Base-by-base conservation (phyloP, 805 yeast species). In the Saccharomyces mikatae region DNA sequence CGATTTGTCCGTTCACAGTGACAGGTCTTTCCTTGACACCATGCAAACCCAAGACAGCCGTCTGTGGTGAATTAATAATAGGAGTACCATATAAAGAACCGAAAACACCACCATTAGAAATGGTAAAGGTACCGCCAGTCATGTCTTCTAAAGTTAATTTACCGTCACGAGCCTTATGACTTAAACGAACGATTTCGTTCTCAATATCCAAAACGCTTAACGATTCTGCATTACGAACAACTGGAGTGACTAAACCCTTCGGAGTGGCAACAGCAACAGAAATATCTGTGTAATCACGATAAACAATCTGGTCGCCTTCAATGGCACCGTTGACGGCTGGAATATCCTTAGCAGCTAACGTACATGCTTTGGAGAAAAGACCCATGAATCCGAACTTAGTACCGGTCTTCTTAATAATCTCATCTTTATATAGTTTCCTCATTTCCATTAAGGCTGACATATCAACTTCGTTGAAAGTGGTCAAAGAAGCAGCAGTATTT, bases 91-190 rank as follows among this genome's bases (percentile, higher is more conserved):
- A 89, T 62, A 94, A 79, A 27, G 98, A 94, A 60, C 99, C 99
- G 68, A 94, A 94, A 55, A 94, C 97, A 74, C 99, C 99, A 73
- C 99, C 99, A 78, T 94, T 94, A 54, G 98, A 94, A 67, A 94
- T 94, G 68, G 99, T 94, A 80, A 94, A 91, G 57, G 98, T 91
- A 74, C 99, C 99, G 73, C 99, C 99, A 58, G 97, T 82, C 98
- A 94, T 92, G 74, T 94, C 99, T 79, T 94, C 99, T 61, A 94
- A 76, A 54, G 97, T 89, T 70, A 94, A 81, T 77, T 94, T 91
- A 69, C 94, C 94, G 71, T 92, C 98, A 75, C 98, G 88, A 59
- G 99, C 99, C 78, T 89, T 92, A 70, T 77, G 78, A 75, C 97
- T 94, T 67, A 94, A 79, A 63, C 76, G 74, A 54, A 82, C 71